Evolutionary conservation across 2,329 filamentous ascomycete genomes (phyloP), one percentile per base, ranked within the genome.

Genomic region (Ceratocystiopsis sp.): DNA sequence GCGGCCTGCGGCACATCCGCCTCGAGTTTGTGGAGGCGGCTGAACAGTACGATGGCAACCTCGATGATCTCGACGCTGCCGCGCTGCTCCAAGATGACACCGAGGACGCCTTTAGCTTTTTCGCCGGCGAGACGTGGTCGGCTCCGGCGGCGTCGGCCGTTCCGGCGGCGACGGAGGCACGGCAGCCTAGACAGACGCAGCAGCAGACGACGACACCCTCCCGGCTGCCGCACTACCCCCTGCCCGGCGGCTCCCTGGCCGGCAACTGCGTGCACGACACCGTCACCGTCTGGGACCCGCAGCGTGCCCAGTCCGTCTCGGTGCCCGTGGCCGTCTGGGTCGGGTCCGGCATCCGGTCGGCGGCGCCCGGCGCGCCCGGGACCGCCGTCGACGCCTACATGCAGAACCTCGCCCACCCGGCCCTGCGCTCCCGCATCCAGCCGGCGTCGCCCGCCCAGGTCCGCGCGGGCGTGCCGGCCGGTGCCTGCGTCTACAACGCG

Each of bases 1-100:
- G 54, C 3, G 75, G 74, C 12, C 57, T 79, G n/a, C 61, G 66
- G 43, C 63, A 67, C 45, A 52, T 79, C 15, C 57, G 64, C 3
- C 57, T 79, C 7, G 73, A 78, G 51, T 68, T 78, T 46, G 64
- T 67, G 2, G 54, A 56, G 12, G 59, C 63, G 11, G 46, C 50
- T 18, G 54, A 57, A 16, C 54, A 57, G 15, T 55, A 56, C 6
- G 50, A 53, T 3, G 56, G 35, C 14, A 41, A 16, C 1, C 21
- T 49, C 13, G 42, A 55, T 12, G 59, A 60, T 16, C 45, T 65
- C 3, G 64, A 69, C 41, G 61, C 64, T 2, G 61, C 62, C 37
- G 57, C 57, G 13, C 55, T 71, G 14, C 57, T 72, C 39, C 57
- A 59, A 19, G 57, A 58, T 19, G 51, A 50, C 1, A 45, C 52